Evolutionary conservation across 805 yeast species (phyloP).

Genomic region (Tetrapisispora namnaoensis): DNA sequence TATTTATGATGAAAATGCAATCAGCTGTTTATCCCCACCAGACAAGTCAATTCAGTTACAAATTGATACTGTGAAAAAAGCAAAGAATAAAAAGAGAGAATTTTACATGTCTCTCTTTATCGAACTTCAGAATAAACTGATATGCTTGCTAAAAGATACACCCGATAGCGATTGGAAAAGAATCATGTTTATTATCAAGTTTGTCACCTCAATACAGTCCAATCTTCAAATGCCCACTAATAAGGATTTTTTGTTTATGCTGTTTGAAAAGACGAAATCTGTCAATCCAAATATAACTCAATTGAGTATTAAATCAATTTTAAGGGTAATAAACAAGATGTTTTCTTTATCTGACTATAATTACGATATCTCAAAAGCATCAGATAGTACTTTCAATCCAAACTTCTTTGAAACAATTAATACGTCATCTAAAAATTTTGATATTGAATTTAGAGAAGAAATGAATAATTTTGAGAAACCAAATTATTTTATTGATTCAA

Average conservation of each 20-base stretch:
- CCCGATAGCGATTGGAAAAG: constrained; percentile 44
- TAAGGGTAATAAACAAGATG: constrained; percentile 41
- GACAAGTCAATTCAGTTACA: constrained; percentile 49
- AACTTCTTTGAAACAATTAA: constrained; percentile 35
- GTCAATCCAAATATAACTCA: constrained; percentile 62
- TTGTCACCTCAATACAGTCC: constrained; percentile 44
- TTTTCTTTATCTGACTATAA: constrained; percentile 36
- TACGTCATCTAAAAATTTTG: constrained; percentile 34
- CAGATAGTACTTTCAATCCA: constrained; percentile 34
- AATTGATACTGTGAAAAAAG: constrained; percentile 47
- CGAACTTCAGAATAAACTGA: constrained; percentile 33
- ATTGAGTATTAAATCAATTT: constrained; percentile 49
- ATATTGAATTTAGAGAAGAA: constrained; percentile 39
- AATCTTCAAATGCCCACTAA: constrained; percentile 41
- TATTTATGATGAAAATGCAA: constrained; percentile 35
- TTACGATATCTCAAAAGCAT: constrained; percentile 39
- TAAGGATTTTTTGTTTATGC: constrained; percentile 32
- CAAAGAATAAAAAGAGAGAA: constrained; percentile 50
- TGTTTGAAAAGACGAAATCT: constrained; percentile 41
- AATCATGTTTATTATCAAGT: constrained; percentile 37
- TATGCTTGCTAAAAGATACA: constrained; percentile 14
- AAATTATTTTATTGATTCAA: constrained; percentile 47
- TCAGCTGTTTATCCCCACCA: constrained; percentile 47
- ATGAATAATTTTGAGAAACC: constrained; percentile 40
- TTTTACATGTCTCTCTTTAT: constrained; percentile 33